phyloP scores from a whole-genome alignment of 2,329 filamentous ascomycete genomes.

The Phialocephala sp. region DNA sequence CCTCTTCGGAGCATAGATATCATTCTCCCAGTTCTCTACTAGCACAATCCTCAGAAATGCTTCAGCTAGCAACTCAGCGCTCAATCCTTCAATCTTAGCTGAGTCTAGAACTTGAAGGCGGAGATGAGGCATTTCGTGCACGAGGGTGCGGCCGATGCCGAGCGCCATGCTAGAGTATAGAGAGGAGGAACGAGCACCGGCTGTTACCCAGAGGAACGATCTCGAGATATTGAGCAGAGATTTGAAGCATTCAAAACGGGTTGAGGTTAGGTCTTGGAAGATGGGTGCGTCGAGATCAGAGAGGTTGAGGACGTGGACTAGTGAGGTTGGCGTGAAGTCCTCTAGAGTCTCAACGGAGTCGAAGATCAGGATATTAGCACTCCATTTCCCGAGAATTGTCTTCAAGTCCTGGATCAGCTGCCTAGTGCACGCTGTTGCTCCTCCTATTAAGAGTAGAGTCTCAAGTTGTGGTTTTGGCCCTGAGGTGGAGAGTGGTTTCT shows the following conservation, averaged over 20 bases:
- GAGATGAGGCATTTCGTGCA: constrained; percentile 32
- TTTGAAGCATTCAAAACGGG: constrained; percentile 19
- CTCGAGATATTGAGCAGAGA: constrained; percentile 17
- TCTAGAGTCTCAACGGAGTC: constrained; percentile 13
- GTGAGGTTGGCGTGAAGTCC: background rate
- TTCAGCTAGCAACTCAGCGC: constrained; percentile 20
- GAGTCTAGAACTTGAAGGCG: constrained; percentile 31
- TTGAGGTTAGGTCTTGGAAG: constrained; percentile 11
- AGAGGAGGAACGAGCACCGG: constrained; percentile 17
- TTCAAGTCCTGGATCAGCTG: background rate
- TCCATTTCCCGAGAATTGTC: background rate
- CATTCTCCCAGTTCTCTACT: constrained; percentile 22
- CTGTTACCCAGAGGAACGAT: constrained; percentile 31
- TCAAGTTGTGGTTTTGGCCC: background rate
- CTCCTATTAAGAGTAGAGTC: background rate
- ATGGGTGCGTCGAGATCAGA: constrained; percentile 20
- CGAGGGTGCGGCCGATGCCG: constrained; percentile 29
- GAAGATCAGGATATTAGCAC: constrained; percentile 7
- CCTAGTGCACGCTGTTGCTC: background rate
- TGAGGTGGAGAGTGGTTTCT: background rate
- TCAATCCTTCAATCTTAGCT: constrained; percentile 13
- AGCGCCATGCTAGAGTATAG: constrained; percentile 31
- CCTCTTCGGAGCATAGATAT: constrained; percentile 12
- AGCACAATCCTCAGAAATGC: constrained; percentile 19
- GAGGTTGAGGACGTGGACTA: constrained; percentile 21